These are phyloP conservation scores for Moricandia arvensis DNA, from an alignment of 345 rosid species.

Conservation along the genomic window DNA sequence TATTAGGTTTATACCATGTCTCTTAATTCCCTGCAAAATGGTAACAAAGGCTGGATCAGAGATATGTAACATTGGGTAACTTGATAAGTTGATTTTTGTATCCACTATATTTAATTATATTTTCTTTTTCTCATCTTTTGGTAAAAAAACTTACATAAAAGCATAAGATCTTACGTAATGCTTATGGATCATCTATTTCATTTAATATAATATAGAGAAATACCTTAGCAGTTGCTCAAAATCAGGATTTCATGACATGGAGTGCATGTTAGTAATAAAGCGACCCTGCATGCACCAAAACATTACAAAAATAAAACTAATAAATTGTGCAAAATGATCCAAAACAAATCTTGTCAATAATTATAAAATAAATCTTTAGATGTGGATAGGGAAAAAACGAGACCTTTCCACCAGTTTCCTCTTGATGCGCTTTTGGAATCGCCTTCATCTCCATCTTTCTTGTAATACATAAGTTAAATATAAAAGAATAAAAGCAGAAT, in stretches of 20 bases:
- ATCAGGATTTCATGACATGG: slow-evolving; percentile 10
- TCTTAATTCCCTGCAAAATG: slow-evolving; percentile 25
- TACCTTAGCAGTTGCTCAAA: slow-evolving; percentile 7
- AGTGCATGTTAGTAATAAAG: slow-evolving; percentile 47
- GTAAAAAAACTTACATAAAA: background rate
- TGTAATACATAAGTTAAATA: slow-evolving; percentile 40
- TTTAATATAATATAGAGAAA: background rate
- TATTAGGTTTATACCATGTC: background rate
- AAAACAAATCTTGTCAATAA: slow-evolving; percentile 7
- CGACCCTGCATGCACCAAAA: slow-evolving; percentile 43
- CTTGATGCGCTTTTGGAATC: slow-evolving; percentile 66
- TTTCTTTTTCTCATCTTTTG: background rate
- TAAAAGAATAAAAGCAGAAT: background rate
- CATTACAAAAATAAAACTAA: background rate
- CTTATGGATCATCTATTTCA: background rate
- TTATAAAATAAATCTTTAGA: background rate
- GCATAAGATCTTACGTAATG: background rate
- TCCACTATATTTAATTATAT: background rate
- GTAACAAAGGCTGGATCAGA: background rate
- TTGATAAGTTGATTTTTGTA: background rate
- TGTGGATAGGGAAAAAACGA: background rate
- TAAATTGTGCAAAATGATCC: background rate
- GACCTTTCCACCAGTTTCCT: slow-evolving; percentile 99
- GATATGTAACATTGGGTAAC: background rate
- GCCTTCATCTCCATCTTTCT: slow-evolving; percentile 58